Base-by-base conservation (phyloP, 192 early-diverging fungal species). In the Linnemannia exigua region DNA sequence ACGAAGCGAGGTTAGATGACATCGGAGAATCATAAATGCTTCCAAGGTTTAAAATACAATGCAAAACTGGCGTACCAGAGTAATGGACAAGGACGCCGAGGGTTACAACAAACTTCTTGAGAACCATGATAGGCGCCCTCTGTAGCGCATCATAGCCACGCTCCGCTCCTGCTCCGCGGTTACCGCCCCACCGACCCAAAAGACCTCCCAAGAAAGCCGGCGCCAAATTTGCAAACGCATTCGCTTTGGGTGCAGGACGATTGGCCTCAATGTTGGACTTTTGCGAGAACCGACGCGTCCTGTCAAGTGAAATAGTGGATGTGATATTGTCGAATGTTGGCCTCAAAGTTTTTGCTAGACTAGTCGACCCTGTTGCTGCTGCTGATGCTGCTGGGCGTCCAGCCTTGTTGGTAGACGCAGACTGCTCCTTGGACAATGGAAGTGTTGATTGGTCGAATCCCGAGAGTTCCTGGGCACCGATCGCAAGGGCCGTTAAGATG, bases 181-280 rank as follows among this genome's bases (percentile, higher is more conserved):
- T 85, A 4, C 83, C 83, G n/a, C 83, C 83, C 83, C 83, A 85
- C n/a, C 83, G 83, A 25, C 83, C 83, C 31, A 85, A n/a, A 14
- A 85, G 47, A 25, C 73, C 83, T 17, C 77, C 83, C 52, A 85
- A 61, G 36, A 85, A 79, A 6, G 72, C 58, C 0, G 83, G 77
- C 17, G 83, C 83, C 16, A 85, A 31, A 28, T 79, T 85, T 16
- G 83, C 78, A 66, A 85, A 85, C 11, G 83, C 77, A 38, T 85
- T 85, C 14, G 83, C 77, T 37, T 79, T 85, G 25, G 83, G 83
- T 61, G 73, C 67, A 54, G 83, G 46, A 52, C 77, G 77, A 63
- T 74, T 67, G 6, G 83, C 77, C 17, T 85, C 83, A 54, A 85
- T 79, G 1, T 72, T 35, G 0, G 83, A 79, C 46, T 85, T 85